Percentiles rank a stretch among this genome's conserved stretches.
These are phyloP conservation scores for Uromyces viciae-fabae DNA, from an alignment of 1,284 basidiomycete species.

Conservation along the genomic window DNA sequence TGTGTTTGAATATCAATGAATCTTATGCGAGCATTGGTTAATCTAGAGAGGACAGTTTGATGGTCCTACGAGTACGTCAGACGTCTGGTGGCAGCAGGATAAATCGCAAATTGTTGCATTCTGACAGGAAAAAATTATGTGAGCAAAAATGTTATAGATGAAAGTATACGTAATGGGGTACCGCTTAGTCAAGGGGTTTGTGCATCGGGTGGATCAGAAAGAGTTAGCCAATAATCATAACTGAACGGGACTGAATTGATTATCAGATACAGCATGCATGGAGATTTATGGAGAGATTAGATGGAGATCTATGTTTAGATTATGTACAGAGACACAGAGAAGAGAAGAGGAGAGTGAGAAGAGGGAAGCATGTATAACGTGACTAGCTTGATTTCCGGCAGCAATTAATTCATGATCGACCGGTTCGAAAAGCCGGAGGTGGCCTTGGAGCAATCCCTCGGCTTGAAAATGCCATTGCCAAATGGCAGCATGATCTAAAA, in stretches of 20 bases:
- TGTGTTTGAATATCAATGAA: constrained; percentile 7
- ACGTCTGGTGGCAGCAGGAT: constrained; percentile 15
- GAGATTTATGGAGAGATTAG: constrained; percentile 18
- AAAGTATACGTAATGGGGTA: constrained; percentile 13
- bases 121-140: constrained; percentile 35
- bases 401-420: constrained; percentile 19
- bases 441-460: constrained; percentile 6
- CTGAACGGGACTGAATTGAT: constrained; percentile 27
- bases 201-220: constrained; percentile 27
- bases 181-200: constrained; percentile 20
- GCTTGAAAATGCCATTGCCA: neutral
- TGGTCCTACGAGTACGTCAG: constrained; percentile 24
- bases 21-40: neutral
- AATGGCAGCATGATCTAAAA: neutral
- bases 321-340: constrained; percentile 12
- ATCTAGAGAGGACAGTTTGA: constrained; percentile 6
- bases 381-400: constrained; percentile 31
- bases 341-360: neutral
- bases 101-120: constrained; percentile 19
- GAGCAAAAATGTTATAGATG: constrained; percentile 18
- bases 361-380: constrained; percentile 21
- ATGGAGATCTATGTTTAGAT: neutral
- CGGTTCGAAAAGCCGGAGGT: constrained; percentile 26
- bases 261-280: constrained; percentile 21
- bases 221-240: constrained; percentile 2